Percentiles rank a stretch among this genome's conserved stretches.
Evolutionary conservation across 192 early-diverging fungal genomes (phyloP).

Genomic region (Podochytrium sp.): DNA sequence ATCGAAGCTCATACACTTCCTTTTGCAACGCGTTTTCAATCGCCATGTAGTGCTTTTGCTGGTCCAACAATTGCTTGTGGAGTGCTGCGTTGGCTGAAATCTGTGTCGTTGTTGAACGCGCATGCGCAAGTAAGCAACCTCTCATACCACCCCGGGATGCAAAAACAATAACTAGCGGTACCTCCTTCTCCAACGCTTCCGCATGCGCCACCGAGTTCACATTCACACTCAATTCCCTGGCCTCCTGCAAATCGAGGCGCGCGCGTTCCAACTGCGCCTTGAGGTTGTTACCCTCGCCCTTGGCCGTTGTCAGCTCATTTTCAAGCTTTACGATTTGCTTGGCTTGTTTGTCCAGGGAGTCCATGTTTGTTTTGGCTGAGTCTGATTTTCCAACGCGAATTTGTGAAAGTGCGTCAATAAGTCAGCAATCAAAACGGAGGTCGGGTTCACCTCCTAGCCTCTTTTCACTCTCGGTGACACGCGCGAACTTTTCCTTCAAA

Average conservation of each 20-base stretch:
- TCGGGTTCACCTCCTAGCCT: conserved; percentile 24
- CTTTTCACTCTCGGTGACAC: conserved; percentile 35
- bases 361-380: conserved; percentile 15
- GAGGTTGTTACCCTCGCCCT: conserved; percentile 1
- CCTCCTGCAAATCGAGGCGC: conserved; percentile 39
- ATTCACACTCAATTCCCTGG: conserved; percentile 18
- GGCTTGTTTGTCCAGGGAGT: conserved; percentile 39
- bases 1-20: conserved; percentile 43
- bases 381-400: conserved; percentile 21
- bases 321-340: conserved; percentile 44
- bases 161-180: neutral
- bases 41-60: conserved; percentile 15
- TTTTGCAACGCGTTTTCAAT: conserved; percentile 34
- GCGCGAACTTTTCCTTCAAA: conserved; percentile 31
- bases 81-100: conserved; percentile 36
- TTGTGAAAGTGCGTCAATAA: neutral
- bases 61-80: conserved; percentile 32
- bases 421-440: neutral
- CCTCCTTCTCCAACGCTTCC: conserved; percentile 44
- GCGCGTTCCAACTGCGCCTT: conserved; percentile 35
- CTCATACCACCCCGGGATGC: neutral
- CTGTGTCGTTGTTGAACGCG: too few relatives aligned
- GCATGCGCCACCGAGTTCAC: conserved; percentile 41
- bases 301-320: conserved; percentile 27
- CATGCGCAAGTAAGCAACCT: neutral